A percentile compares a stretch with the other conserved stretches of the same genome.
Conservation (phyloP, 2,329 filamentous ascomycete genomes). For the Colletotrichum sp. region DNA sequence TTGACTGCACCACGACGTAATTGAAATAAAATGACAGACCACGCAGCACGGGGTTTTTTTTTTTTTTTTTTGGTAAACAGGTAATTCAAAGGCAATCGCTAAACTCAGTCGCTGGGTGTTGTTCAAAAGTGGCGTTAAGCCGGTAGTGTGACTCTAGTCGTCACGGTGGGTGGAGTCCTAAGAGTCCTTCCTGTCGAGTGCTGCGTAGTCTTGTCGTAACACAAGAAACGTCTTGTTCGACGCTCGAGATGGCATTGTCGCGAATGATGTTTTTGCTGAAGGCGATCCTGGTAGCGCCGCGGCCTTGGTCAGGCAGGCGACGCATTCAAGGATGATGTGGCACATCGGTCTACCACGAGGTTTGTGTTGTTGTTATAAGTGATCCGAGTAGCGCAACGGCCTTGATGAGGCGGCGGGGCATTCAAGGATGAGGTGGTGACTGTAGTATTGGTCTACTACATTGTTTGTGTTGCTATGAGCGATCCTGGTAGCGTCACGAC, state of each 20-base stretch:
- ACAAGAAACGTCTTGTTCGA: not conserved
- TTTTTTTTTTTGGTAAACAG: not conserved
- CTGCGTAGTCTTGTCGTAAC: not conserved
- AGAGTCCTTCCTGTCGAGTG: not conserved
- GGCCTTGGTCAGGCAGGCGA: not conserved
- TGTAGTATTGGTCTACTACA: no score
- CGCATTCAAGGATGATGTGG: not conserved
- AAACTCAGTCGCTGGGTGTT: not conserved
- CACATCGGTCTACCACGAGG: not conserved
- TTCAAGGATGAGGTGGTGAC: no score
- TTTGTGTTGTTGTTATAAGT: not conserved
- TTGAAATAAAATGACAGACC: not conserved
- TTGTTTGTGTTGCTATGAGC: not conserved
- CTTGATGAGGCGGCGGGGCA: no score
- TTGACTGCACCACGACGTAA: not conserved
- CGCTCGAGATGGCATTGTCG: not conserved
- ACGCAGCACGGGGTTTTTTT: not conserved
- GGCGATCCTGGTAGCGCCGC: not conserved
- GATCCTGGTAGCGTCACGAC: not conserved
- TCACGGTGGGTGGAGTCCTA: not conserved
- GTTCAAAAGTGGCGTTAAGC: not conserved
- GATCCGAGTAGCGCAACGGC: not conserved
- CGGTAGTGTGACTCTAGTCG: not conserved
- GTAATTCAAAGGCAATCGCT: not conserved
- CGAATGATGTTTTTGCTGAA: not conserved